These are phyloP conservation scores for Teunomyces funiuensis DNA, from an alignment of 805 yeast genomes.

Conservation along the genomic window DNA sequence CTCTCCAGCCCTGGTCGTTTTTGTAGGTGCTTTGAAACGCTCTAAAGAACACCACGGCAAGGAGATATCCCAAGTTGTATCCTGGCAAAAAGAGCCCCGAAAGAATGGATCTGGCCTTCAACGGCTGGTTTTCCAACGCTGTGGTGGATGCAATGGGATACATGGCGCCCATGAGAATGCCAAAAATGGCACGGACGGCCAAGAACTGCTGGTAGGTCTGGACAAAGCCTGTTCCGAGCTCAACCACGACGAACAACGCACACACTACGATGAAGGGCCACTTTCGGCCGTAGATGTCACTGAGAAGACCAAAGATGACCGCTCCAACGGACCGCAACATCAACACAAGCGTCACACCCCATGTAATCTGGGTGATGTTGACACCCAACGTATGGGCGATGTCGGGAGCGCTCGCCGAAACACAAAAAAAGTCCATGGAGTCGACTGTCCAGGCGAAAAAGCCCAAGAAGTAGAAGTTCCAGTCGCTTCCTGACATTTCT, in stretches of 20 bases:
- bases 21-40: conserved; percentile 19
- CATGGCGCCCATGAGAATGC: conserved; percentile 27
- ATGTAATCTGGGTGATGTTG: conserved; percentile 19
- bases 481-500: conserved; percentile 13
- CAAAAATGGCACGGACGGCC: conserved; percentile 25
- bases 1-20: conserved; percentile 20
- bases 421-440: conserved; percentile 25
- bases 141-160: conserved; percentile 22
- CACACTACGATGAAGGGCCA: conserved; percentile 23
- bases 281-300: conserved; percentile 25
- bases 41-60: conserved; percentile 24
- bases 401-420: conserved; percentile 18
- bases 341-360: conserved; percentile 27
- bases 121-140: conserved; percentile 22
- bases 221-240: conserved; percentile 25
- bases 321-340: conserved; percentile 29
- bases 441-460: conserved; percentile 27
- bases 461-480: conserved; percentile 22
- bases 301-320: conserved; percentile 21
- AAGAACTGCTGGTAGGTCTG: conserved; percentile 21
- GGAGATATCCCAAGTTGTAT: conserved; percentile 24
- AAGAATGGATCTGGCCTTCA: conserved; percentile 19
- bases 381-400: conserved; percentile 19
- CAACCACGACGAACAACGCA: conserved; percentile 19
- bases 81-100: conserved; percentile 28